A percentile compares a stretch with the other conserved stretches of the same genome.
phyloP scores from a whole-genome alignment of 2,329 filamentous ascomycete species.

The Anisogramma anomala region DNA sequence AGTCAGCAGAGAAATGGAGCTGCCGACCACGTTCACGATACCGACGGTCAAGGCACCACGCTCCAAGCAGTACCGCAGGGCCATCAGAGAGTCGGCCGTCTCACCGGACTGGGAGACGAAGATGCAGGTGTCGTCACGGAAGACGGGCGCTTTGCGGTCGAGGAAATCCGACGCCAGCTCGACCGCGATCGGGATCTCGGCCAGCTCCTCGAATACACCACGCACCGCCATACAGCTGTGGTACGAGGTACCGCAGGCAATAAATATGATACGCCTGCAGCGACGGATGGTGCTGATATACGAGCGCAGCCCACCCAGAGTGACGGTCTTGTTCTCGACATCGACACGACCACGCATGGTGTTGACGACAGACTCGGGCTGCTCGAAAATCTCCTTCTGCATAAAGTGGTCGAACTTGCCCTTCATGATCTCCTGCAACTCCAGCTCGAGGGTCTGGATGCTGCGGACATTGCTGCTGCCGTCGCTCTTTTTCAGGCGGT shows the following conservation, averaged over 20 bases:
- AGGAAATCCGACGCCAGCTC: constrained; percentile 98
- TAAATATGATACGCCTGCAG: constrained; percentile 96
- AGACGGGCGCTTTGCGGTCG: constrained; percentile 89
- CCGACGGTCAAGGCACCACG: constrained; percentile 93
- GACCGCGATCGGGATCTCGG: constrained; percentile 93
- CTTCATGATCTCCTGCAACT: constrained; percentile 99
- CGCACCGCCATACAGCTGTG: constrained; percentile 99
- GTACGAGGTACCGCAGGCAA: constrained; percentile 95
- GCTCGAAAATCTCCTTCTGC: constrained; percentile 99
- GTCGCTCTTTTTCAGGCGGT: constrained; percentile 93
- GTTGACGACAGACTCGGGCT: constrained; percentile 98
- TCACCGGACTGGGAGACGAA: constrained; percentile 99
- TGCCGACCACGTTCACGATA: constrained; percentile 97
- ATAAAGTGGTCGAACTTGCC: constrained; percentile 99
- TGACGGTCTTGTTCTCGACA: constrained; percentile 84
- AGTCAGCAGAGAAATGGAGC: constrained; percentile 94
- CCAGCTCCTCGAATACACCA: constrained; percentile 93
- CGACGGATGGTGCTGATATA: constrained; percentile 95
- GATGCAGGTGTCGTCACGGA: constrained; percentile 98
- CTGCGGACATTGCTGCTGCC: constrained; percentile 93
- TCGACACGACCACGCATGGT: constrained; percentile 99
- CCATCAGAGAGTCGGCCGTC: constrained; percentile 95
- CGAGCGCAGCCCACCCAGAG: constrained; percentile 85
- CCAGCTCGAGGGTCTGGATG: constrained; percentile 96
- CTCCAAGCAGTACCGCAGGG: constrained; percentile 94